Percentiles rank a stretch among this genome's conserved stretches.
phyloP scores from a whole-genome alignment of 164 flowering plant species.

The Magnolia officinalis region DNA sequence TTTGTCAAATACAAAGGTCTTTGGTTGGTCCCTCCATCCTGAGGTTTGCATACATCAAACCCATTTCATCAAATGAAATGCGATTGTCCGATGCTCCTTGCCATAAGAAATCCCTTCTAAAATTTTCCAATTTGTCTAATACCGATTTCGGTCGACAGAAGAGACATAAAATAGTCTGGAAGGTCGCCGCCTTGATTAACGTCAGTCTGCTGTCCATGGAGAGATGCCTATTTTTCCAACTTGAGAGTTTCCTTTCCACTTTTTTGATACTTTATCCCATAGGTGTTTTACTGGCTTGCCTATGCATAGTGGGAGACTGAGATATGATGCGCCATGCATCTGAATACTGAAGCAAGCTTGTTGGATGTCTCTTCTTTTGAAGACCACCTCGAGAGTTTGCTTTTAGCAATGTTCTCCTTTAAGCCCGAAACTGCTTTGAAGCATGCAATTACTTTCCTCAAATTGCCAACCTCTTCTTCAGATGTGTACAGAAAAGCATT shows the following conservation, averaged over 20 bases:
- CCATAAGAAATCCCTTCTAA: background rate
- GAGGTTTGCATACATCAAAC: background rate
- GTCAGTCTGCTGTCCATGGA: background rate
- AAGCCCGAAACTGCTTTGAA: background rate
- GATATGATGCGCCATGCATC: background rate
- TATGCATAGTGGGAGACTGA: background rate
- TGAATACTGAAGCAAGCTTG: background rate
- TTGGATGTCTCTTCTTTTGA: background rate
- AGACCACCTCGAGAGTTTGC: background rate
- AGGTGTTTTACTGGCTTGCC: background rate
- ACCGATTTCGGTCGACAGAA: background rate
- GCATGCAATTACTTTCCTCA: background rate
- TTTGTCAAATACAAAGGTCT: background rate
- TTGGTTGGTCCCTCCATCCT: background rate
- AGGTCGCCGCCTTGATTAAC: background rate
- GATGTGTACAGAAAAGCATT: too few relatives aligned
- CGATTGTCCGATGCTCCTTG: background rate
- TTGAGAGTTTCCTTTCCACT: background rate
- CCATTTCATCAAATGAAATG: background rate
- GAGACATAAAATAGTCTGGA: background rate
- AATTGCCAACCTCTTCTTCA: too few relatives aligned
- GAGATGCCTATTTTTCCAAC: background rate
- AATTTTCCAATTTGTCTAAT: background rate
- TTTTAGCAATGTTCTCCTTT: background rate
- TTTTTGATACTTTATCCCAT: background rate